Conservation (phyloP, 2,329 filamentous ascomycete genomes). For the Exophiala aquamarina region DNA sequence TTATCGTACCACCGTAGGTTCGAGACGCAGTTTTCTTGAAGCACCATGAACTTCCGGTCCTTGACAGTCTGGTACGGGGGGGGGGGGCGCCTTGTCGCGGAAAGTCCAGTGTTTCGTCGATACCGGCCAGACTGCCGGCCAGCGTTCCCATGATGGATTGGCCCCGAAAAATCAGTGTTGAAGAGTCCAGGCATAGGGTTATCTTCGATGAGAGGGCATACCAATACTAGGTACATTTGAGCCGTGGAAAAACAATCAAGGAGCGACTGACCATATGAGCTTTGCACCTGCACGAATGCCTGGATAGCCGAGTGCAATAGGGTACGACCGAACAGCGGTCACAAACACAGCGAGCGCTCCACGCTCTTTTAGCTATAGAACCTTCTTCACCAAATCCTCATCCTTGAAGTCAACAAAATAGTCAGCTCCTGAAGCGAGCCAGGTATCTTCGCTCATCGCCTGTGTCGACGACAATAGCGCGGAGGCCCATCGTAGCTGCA, state of each 20-base stretch:
- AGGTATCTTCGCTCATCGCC: slow-evolving; percentile 49
- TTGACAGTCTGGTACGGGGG: too few species aligned
- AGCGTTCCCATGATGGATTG: slow-evolving; percentile 16
- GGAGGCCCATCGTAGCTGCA: slow-evolving; percentile 56
- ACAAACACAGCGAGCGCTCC: slow-evolving; percentile 49
- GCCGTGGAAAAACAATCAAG: too few species aligned
- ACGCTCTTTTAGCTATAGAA: slow-evolving; percentile 47
- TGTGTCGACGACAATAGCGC: slow-evolving; percentile 56
- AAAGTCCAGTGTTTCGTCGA: slow-evolving; percentile 15
- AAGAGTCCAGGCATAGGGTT: slow-evolving; percentile 11
- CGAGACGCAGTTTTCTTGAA: slow-evolving; percentile 9
- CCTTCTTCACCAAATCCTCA: slow-evolving; percentile 36
- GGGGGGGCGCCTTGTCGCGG: slow-evolving; percentile 9
- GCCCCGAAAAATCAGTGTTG: slow-evolving; percentile 11
- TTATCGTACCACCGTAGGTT: slow-evolving; percentile 13
- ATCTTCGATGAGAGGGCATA: slow-evolving; percentile 25
- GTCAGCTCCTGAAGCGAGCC: slow-evolving; percentile 54
- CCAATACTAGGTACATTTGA: too few species aligned
- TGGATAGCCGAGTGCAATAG: slow-evolving; percentile 42
- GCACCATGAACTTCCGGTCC: too few species aligned
- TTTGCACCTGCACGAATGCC: slow-evolving; percentile 49
- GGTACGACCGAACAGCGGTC: slow-evolving; percentile 40
- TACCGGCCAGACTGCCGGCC: slow-evolving; percentile 8
- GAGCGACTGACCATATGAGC: too few species aligned
- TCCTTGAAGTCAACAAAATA: slow-evolving; percentile 56